Percentiles rank a stretch among this genome's conserved stretches.
Evolutionary conservation across 805 yeast species (phyloP).

Genomic region (Grigorovia transvaalensis): DNA sequence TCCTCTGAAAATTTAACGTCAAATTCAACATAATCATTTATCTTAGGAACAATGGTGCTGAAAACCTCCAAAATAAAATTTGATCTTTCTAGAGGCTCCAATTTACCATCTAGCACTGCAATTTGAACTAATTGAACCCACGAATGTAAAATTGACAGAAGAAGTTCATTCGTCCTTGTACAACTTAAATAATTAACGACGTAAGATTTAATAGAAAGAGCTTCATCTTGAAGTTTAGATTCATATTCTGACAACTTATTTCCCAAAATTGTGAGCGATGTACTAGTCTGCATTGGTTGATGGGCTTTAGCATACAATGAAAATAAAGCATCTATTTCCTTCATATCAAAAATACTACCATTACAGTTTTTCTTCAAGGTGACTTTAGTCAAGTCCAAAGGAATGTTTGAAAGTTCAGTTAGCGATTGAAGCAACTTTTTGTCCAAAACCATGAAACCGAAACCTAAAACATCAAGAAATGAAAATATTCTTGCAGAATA

Average conservation of each 20-base stretch:
- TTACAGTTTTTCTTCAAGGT: constrained; percentile 18
- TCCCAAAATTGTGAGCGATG: neutral
- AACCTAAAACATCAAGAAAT: constrained; percentile 62
- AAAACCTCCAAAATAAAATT: constrained; percentile 67
- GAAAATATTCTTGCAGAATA: constrained; percentile 61
- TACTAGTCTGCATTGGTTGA: neutral
- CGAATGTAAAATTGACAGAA: constrained; percentile 55
- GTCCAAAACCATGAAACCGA: constrained; percentile 34
- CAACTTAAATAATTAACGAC: constrained; percentile 38
- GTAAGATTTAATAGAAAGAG: constrained; percentile 13
- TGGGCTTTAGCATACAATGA: constrained; percentile 17
- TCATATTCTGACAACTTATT: neutral
- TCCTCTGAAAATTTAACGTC: constrained; percentile 65
- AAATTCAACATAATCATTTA: constrained; percentile 60
- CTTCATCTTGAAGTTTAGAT: constrained; percentile 10
- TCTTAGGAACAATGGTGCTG: constrained; percentile 64
- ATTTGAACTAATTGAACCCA: constrained; percentile 80
- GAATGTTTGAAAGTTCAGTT: constrained; percentile 25
- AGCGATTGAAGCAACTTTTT: constrained; percentile 17
- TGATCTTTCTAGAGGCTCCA: constrained; percentile 36
- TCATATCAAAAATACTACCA: constrained; percentile 34
- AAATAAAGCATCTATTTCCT: constrained; percentile 31
- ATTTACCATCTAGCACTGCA: constrained; percentile 51
- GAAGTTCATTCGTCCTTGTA: constrained; percentile 40
- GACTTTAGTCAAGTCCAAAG: constrained; percentile 20